phyloP scores from a whole-genome alignment of 2,329 filamentous ascomycete genomes.

The Penicillium brasilianum region DNA sequence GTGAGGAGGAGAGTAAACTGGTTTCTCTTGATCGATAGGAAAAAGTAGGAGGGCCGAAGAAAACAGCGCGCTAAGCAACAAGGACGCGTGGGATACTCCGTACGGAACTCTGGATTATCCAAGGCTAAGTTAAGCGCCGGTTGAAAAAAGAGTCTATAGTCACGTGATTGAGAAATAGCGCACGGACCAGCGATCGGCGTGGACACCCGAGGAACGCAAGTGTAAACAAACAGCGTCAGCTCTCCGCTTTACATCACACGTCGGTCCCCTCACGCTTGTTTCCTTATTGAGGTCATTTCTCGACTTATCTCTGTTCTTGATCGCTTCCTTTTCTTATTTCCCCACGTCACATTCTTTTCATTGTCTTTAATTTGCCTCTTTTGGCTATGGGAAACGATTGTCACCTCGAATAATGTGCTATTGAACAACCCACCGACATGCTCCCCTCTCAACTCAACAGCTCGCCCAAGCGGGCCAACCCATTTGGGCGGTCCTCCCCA shows the following conservation, averaged over 20 bases:
- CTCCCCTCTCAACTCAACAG: slow-evolving; percentile 63
- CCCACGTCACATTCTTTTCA: not conserved
- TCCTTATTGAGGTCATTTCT: slow-evolving; percentile 13
- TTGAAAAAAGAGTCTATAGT: slow-evolving; percentile 29
- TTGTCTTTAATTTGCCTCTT: slow-evolving; percentile 2
- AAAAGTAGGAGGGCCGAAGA: not conserved
- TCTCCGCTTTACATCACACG: slow-evolving; percentile 22
- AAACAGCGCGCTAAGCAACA: not conserved
- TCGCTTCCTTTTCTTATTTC: slow-evolving; percentile 1
- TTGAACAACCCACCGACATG: slow-evolving; percentile 47
- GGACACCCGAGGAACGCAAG: slow-evolving; percentile 40
- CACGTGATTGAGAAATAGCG: slow-evolving; percentile 31
- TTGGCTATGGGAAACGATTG: slow-evolving; percentile 28
- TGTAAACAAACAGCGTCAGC: slow-evolving; percentile 47
- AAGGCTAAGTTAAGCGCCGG: slow-evolving; percentile 21
- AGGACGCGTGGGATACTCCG: not conserved
- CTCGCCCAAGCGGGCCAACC: slow-evolving; percentile 77
- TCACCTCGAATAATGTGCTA: slow-evolving; percentile 36
- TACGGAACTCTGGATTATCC: not conserved
- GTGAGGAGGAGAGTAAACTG: not conserved
- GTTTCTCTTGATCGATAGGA: not conserved
- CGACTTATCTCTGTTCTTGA: slow-evolving; percentile 7
- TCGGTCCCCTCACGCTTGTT: slow-evolving; percentile 14
- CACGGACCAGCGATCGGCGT: slow-evolving; percentile 38
- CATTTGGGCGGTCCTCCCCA: slow-evolving; percentile 71